Evolutionary conservation across 257 asterid species (phyloP), one percentile per base, ranked within the genome.

Genomic region (Prunella vulgaris): DNA sequence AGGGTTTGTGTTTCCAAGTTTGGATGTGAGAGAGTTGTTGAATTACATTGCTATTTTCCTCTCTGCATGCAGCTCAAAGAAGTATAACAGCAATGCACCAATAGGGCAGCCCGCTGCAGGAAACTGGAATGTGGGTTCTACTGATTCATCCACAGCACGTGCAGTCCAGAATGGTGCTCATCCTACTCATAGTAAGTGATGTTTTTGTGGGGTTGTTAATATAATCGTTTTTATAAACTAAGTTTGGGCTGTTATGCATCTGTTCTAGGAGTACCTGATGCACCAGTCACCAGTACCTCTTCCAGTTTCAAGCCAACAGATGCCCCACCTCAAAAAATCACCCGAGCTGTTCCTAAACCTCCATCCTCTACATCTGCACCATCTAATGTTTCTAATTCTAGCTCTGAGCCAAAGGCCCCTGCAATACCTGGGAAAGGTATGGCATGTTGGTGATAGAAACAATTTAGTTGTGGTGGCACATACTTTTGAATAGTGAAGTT

Each of bases 81-180:
- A 84, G 84, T 76, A 80, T 37, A 75, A 76, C 60, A 76, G 56
- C 77, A 84, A 81, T 84, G 89, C 76, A 71, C 86, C 84, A 78
- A 88, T 84, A 70, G 86, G 88, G 64, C 87, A 75, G 64, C 72
- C 78, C 18, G 72, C 82, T 77, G 81, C 62, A 33, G 61, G 83
- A 48, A 77, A 76, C 64, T 69, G 81, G 42, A 72, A 65, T 82
- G 82, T 72, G 5, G 85, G 77, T 75, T 75, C 83, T 46, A 70
- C 68, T 64, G 62, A 68, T 75, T 79, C 75, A 32, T 49, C 82
- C 49, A 83, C 75, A 10, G 59, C 72, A 5, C 80, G 60, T 57
- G 74, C 65, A 56, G 80, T 77, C 20, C 89, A 80, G 84, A 88
- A 90, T 77, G 95, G 88, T 15, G 80, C 87, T 57, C 86, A 77